These are phyloP conservation scores for Lotus japonicus DNA, from an alignment of 306 rosid genomes.

Conservation along the genomic window DNA sequence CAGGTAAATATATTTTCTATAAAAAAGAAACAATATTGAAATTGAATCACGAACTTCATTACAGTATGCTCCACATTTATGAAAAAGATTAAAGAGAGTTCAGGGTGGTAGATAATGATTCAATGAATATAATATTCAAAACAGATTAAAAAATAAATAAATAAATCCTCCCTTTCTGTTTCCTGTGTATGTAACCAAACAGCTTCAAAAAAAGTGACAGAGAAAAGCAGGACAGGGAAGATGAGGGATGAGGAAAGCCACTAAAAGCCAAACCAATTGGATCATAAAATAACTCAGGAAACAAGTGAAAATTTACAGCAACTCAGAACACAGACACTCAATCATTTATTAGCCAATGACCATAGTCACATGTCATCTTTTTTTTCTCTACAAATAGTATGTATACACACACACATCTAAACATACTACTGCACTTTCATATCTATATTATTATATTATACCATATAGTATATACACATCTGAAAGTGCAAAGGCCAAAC, in stretches of 20 bases:
- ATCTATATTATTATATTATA: not conserved
- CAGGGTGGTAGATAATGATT: not conserved
- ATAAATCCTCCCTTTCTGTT: not conserved
- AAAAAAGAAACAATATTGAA: not conserved
- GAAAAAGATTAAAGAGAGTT: not conserved
- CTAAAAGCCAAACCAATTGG: constrained; percentile 5
- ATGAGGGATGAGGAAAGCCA: not conserved
- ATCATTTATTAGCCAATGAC: constrained; percentile 1
- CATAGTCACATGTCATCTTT: constrained; percentile 1
- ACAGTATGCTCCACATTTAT: not conserved
- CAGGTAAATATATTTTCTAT: not conserved
- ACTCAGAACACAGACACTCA: constrained; percentile 5
- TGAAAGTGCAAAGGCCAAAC: not conserved
- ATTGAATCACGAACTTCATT: constrained; percentile 8
- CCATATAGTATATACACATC: not conserved
- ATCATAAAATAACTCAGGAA: constrained; percentile 2
- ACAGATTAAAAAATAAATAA: not conserved
- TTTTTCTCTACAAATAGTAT: not conserved
- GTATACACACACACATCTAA: not conserved
- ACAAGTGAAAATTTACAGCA: not conserved
- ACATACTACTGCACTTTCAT: not conserved
- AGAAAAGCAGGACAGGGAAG: constrained; percentile 4
- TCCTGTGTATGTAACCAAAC: not conserved
- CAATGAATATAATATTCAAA: not conserved
- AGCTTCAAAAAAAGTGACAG: not conserved